These are phyloP conservation scores for Rutstroemia sp. DNA, from an alignment of 2,329 filamentous ascomycete genomes.

Conservation along the genomic window DNA sequence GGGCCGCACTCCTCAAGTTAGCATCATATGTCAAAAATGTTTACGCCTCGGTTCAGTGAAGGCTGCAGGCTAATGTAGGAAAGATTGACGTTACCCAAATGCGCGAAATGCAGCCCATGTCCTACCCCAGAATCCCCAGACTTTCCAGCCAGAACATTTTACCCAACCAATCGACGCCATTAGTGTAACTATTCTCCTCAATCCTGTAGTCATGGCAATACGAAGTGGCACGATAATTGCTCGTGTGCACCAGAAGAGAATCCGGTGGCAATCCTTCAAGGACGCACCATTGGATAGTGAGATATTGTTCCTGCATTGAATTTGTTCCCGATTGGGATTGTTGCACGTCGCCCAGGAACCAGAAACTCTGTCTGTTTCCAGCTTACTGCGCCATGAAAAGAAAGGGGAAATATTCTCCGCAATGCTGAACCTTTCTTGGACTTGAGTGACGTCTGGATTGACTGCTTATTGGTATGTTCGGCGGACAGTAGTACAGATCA, in stretches of 20 bases:
- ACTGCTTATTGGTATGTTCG: not conserved
- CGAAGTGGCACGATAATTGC: not conserved
- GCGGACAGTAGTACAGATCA: not conserved
- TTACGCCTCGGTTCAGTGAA: not conserved
- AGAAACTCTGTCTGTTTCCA: too few relatives aligned
- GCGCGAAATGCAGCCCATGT: not conserved
- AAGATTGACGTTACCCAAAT: slow-evolving; percentile 1
- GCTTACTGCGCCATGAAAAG: too few relatives aligned
- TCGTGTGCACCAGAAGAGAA: too few relatives aligned
- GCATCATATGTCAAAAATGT: slow-evolving; percentile 3
- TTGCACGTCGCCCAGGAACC: too few relatives aligned
- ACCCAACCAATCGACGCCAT: not conserved
- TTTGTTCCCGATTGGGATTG: too few relatives aligned
- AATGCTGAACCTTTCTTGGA: not conserved
- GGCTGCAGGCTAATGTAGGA: not conserved
- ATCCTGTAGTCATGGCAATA: not conserved
- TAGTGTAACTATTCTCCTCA: not conserved
- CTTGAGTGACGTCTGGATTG: not conserved
- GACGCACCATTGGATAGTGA: too few relatives aligned
- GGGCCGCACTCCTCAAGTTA: not conserved
- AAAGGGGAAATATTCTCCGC: not conserved
- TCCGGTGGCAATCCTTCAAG: too few relatives aligned
- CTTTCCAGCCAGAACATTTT: not conserved
- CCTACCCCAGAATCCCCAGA: slow-evolving; percentile 6
- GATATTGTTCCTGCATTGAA: too few relatives aligned